phyloP scores from a whole-genome alignment of 2,329 filamentous ascomycete species.

The Geosmithia putterillii region DNA sequence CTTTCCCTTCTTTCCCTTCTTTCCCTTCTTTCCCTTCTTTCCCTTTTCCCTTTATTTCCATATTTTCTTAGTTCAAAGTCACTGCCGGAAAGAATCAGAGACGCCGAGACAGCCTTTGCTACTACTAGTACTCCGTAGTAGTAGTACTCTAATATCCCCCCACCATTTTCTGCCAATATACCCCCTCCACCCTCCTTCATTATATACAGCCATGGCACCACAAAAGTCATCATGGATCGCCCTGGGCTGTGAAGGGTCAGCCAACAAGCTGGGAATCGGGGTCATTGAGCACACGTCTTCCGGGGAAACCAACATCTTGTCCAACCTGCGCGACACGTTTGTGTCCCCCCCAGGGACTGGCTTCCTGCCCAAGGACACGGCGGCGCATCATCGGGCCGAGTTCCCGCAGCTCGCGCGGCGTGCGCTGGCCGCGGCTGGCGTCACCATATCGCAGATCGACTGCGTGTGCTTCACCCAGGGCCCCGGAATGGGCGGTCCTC shows the following conservation, averaged over 20 bases:
- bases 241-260: conserved; percentile 71
- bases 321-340: conserved; percentile 92
- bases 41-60: too few relatives aligned
- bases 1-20: too few relatives aligned
- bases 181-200: background rate
- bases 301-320: conserved; percentile 52
- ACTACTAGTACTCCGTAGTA: too few relatives aligned
- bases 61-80: too few relatives aligned
- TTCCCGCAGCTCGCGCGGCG: conserved; percentile 71
- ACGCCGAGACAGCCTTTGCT: too few relatives aligned
- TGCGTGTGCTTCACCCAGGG: conserved; percentile 95
- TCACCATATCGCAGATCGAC: conserved; percentile 56
- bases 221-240: conserved; percentile 34
- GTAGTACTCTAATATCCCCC: background rate
- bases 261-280: conserved; percentile 94
- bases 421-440: conserved; percentile 58
- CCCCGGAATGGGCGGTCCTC: conserved; percentile 89
- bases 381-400: conserved; percentile 78
- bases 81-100: too few relatives aligned
- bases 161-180: background rate
- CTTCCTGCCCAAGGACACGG: conserved; percentile 94
- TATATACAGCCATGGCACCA: conserved; percentile 6
- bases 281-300: conserved; percentile 65
- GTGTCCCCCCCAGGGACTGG: conserved; percentile 83
- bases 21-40: too few relatives aligned